Evolutionary conservation across 148 eudicot genomes (phyloP).

Genomic region (Tetragonia tetragonoides): DNA sequence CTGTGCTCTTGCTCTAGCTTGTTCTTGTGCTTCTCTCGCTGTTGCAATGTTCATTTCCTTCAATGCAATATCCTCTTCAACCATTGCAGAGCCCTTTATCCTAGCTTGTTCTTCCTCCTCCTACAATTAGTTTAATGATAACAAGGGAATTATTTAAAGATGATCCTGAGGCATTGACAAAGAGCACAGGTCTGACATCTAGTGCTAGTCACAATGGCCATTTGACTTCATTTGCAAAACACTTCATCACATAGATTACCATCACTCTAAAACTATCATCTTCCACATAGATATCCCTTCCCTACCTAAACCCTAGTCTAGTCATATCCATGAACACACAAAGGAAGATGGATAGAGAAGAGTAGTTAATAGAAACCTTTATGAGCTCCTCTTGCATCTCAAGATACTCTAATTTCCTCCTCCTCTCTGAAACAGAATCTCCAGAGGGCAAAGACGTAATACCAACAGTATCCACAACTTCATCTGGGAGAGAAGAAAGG

Average conservation of each 20-base stretch:
- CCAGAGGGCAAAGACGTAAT: conserved; percentile 74
- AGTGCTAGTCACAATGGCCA: not conserved
- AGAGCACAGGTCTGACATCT: not conserved
- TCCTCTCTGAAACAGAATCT: conserved; percentile 81
- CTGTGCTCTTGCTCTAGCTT: conserved; percentile 51
- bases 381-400: conserved; percentile 89
- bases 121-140: conserved; percentile 19
- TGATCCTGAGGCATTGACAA: not conserved
- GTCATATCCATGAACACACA: not conserved
- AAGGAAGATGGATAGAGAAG: not conserved
- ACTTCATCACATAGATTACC: not conserved
- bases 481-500: conserved; percentile 85
- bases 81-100: conserved; percentile 40
- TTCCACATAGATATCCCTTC: not conserved
- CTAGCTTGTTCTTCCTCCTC: conserved; percentile 63
- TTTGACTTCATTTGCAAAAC: not conserved
- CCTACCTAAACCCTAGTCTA: too few species aligned
- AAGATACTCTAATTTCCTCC: conserved; percentile 79
- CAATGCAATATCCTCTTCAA: conserved; percentile 58
- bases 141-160: not conserved
- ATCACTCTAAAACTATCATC: not conserved
- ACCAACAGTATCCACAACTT: conserved; percentile 84
- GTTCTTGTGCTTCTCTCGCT: conserved; percentile 66
- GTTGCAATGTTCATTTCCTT: conserved; percentile 62
- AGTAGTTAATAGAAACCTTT: conserved; percentile 43